Evolutionary conservation across 1,284 basidiomycete species (phyloP), one percentile per base, ranked within the genome.

Genomic region (Ustilago lituana): DNA sequence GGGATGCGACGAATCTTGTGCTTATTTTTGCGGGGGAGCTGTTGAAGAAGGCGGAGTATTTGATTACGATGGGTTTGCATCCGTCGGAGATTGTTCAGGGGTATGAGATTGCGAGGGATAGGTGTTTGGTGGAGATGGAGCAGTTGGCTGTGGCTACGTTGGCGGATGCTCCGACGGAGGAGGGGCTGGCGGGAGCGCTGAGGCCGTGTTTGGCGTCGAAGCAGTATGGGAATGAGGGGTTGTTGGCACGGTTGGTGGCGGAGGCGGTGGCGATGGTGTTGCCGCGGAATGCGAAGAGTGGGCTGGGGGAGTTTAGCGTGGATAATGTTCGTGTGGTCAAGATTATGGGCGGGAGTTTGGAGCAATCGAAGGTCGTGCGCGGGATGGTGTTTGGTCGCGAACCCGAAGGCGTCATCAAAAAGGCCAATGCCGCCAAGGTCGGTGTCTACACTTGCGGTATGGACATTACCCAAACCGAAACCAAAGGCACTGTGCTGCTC

Each of bases 311-410:
- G 23, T 73, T 80, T 50, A 82, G 82, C 66, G 94, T 98, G 29
- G 96, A 99, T 84, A 96, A 95, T 70, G 92, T 98, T 1, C 89
- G 95, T 19, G 94, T 99, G 17, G 96, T 98, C 80, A 99, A 98
- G 85, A 97, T 98, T 73, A 91, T 98, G 88, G 96, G 96, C 62
- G 92, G 95, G 41, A 91, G 87, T 74, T 84, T 98, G 17, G 84
- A 88, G 10, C 87, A 87, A 31, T 96, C 93, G 83, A 89, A 87
- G 67, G 95, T 98, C 10, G 90, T 99, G 6, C 89, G 91, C 71
- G 96, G 96, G 44, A 99, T 99, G 96, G 95, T 98, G 0, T 97
- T 98, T 77, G 93, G 93, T 40, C 87, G 94, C 35, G 93, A 96
- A 84, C 92, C 96, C 1, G 95, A 98, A 84, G 92, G 76, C 37